Conservation (phyloP, 441 rosid species). For the Melastoma candidum region DNA sequence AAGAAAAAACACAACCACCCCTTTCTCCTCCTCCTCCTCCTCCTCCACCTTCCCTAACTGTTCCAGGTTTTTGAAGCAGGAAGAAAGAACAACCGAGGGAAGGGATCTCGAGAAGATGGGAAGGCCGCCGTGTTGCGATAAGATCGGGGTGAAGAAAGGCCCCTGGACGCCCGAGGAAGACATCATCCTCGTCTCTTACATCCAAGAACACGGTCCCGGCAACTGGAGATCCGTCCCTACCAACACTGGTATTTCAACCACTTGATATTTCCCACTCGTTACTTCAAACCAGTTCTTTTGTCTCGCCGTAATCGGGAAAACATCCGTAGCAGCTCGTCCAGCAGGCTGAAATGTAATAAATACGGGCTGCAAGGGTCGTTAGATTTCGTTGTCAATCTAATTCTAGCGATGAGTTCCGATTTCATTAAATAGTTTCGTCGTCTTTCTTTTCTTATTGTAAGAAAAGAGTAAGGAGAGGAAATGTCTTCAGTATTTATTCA, state of each 20-base stretch:
- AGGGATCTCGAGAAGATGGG: slow-evolving; percentile 26
- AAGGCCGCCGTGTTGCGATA: slow-evolving; percentile 66
- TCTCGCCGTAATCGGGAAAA: background rate
- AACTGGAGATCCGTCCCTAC: slow-evolving; percentile 67
- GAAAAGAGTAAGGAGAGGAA: no score
- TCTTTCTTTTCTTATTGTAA: no score
- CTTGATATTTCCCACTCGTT: background rate
- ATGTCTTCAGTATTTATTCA: background rate
- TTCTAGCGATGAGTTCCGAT: no score
- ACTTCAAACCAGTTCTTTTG: background rate
- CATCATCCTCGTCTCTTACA: slow-evolving; percentile 56
- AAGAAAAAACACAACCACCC: background rate
- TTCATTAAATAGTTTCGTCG: no score
- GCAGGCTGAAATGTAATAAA: no score
- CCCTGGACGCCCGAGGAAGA: slow-evolving; percentile 80
- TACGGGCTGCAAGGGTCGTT: no score
- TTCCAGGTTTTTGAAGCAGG: background rate
- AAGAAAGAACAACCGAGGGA: background rate
- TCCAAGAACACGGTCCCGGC: slow-evolving; percentile 67
- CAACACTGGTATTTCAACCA: slow-evolving; percentile 32
- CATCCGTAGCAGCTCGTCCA: no score
- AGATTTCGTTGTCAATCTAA: no score
- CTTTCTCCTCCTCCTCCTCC: background rate
- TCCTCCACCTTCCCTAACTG: background rate
- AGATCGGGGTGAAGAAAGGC: slow-evolving; percentile 60